Conservation (phyloP, 805 yeast species). For the Brettanomyces sp. region DNA sequence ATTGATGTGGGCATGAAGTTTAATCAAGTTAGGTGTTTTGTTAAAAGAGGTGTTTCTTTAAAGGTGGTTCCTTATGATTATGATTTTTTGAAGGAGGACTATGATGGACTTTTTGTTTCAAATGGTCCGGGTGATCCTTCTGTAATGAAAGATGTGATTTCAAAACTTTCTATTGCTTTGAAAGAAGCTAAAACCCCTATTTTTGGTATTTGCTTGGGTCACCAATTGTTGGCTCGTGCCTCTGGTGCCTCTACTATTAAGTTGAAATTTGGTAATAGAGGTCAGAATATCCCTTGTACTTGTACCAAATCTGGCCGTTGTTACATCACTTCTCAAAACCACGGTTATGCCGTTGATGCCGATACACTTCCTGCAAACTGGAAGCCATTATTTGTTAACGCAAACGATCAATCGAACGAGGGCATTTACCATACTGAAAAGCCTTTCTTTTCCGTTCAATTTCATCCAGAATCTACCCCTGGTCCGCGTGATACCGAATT, state of each 20-base stretch:
- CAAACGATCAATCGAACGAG: slow-evolving; percentile 96
- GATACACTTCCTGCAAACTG: slow-evolving; percentile 67
- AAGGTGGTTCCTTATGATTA: slow-evolving; percentile 94
- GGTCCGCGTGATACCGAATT: slow-evolving; percentile 99
- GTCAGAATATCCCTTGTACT: slow-evolving; percentile 95
- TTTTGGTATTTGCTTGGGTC: slow-evolving; percentile 98
- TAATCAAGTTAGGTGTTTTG: slow-evolving; percentile 96
- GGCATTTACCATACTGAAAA: slow-evolving; percentile 86
- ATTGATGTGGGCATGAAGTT: slow-evolving; percentile 97
- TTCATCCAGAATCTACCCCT: slow-evolving; percentile 98
- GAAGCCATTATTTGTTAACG: slow-evolving; percentile 90
- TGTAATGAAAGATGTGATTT: slow-evolving; percentile 61
- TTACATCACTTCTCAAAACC: slow-evolving; percentile 97
- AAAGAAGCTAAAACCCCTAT: slow-evolving; percentile 71
- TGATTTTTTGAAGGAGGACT: slow-evolving; percentile 69
- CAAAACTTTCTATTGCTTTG: slow-evolving; percentile 48
- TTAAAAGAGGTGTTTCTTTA: slow-evolving; percentile 91
- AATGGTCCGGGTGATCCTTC: slow-evolving; percentile 99
- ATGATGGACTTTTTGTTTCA: slow-evolving; percentile 91
- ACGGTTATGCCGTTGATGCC: slow-evolving; percentile 94
- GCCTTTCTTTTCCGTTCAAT: slow-evolving; percentile 96
- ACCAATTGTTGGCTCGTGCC: slow-evolving; percentile 91
- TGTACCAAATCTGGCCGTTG: slow-evolving; percentile 80
- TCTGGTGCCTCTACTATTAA: slow-evolving; percentile 89
- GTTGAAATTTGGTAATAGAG: slow-evolving; percentile 97